A percentile compares a stretch with the other conserved stretches of the same genome.
Evolutionary conservation across 2,329 filamentous ascomycete genomes (phyloP).

Genomic region (Xenoacremonium recifei): DNA sequence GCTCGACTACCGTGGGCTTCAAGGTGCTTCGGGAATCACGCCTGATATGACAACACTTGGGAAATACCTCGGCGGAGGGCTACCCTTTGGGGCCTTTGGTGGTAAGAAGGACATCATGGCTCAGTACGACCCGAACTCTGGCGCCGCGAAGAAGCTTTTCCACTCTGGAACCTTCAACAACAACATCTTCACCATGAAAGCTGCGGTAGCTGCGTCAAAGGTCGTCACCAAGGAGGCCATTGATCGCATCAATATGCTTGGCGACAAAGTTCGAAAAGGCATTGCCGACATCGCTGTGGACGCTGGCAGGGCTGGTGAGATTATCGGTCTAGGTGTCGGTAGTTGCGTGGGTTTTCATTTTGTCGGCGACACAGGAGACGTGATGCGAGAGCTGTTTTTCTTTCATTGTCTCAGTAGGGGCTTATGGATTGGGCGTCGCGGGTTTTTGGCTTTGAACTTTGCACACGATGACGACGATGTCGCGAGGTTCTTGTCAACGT

Average conservation of each 20-base stretch:
- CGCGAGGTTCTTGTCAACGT: no score
- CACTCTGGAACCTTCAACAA: conserved; percentile 64
- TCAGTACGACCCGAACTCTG: conserved; percentile 41
- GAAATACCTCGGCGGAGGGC: conserved; percentile 60
- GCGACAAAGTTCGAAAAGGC: conserved; percentile 1
- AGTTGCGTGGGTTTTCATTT: no score
- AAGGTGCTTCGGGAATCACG: conserved; percentile 34
- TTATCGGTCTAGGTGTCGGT: no score
- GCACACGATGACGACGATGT: no score
- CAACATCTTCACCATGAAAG: conserved; percentile 51
- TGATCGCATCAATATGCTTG: not conserved
- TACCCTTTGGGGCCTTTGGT: conserved; percentile 61
- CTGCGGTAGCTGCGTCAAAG: not conserved
- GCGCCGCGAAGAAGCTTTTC: not conserved
- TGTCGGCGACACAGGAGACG: no score
- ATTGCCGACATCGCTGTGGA: no score
- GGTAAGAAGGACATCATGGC: conserved; percentile 52
- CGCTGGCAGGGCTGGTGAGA: no score
- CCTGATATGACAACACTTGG: conserved; percentile 60
- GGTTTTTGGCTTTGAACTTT: no score
- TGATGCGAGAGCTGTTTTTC: no score
- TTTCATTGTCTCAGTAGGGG: no score
- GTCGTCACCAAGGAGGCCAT: not conserved
- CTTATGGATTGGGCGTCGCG: no score
- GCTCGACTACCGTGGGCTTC: conserved; percentile 45